Percentiles rank a stretch among this genome's conserved stretches.
These are phyloP conservation scores for Hawksworthiomyces lignivorus DNA, from an alignment of 2,329 filamentous ascomycete genomes.

Conservation along the genomic window DNA sequence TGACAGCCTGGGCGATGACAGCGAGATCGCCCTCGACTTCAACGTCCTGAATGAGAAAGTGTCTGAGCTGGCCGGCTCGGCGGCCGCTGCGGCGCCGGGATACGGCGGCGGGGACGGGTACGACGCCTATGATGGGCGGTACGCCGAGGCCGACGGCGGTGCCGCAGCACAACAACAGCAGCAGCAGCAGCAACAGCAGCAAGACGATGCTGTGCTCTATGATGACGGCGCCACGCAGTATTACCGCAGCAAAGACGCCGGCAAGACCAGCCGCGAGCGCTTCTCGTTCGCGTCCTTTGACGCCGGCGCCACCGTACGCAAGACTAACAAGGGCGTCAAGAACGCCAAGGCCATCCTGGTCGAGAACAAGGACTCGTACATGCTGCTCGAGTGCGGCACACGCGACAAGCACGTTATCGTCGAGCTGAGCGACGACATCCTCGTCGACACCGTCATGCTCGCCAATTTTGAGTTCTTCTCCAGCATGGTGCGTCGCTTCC, in stretches of 20 bases:
- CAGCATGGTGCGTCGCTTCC: constrained; percentile 87
- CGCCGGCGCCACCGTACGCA: constrained; percentile 86
- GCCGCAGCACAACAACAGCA: too few species aligned
- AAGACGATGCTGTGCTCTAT: constrained; percentile 35
- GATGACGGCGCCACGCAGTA: constrained; percentile 44
- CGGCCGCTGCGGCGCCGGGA: constrained; percentile 15
- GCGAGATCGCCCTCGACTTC: constrained; percentile 63
- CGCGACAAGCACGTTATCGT: constrained; percentile 91
- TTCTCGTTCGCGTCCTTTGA: constrained; percentile 98
- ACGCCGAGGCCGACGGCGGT: constrained; percentile 24
- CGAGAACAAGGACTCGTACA: constrained; percentile 98
- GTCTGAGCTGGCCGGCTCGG: constrained; percentile 32
- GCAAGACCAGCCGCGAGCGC: constrained; percentile 93
- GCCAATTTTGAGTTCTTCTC: constrained; percentile 99
- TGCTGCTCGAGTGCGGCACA: constrained; percentile 84
- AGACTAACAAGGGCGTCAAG: constrained; percentile 79
- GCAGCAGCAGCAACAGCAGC: constrained; percentile 21
- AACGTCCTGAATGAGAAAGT: constrained; percentile 39
- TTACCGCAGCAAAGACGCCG: constrained; percentile 80
- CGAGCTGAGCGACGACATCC: constrained; percentile 77
- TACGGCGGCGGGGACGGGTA: constrained; percentile 13
- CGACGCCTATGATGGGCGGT: constrained; percentile 17
- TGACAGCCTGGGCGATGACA: constrained; percentile 77
- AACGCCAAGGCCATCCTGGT: constrained; percentile 82
- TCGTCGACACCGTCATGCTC: constrained; percentile 92